Conservation (phyloP, 148 eudicot species). For the Arbutus unedo region DNA sequence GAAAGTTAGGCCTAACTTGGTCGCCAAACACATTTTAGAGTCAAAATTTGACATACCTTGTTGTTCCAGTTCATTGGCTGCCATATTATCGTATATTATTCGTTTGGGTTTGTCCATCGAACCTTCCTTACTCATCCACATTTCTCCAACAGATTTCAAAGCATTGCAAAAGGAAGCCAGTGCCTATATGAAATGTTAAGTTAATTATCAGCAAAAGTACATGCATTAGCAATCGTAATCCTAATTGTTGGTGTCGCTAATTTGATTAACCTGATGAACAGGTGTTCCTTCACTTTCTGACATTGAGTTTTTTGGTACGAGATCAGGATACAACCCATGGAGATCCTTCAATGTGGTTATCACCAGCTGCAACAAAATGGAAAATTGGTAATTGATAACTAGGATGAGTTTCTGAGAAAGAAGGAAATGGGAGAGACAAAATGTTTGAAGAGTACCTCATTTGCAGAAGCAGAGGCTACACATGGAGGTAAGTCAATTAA, state of each 20-base stretch:
- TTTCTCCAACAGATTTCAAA: conserved; percentile 63
- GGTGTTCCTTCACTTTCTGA: conserved; percentile 55
- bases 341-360: conserved; percentile 73
- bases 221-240: not conserved
- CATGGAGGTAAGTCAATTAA: conserved; percentile 78
- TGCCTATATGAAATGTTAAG: conserved; percentile 37
- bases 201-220: conserved; percentile 2
- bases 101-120: conserved; percentile 53
- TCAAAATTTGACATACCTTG: conserved; percentile 44
- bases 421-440: not conserved
- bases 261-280: conserved; percentile 54
- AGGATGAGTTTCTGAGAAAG: not conserved
- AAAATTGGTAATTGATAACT: not conserved
- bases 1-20: not conserved
- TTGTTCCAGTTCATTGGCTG: conserved; percentile 45
- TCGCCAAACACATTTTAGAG: not conserved
- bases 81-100: conserved; percentile 25
- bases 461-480: conserved; percentile 54
- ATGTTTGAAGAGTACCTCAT: conserved; percentile 45
- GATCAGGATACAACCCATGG: conserved; percentile 67
- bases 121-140: conserved; percentile 62
- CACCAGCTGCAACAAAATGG: conserved; percentile 48
- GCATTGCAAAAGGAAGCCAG: conserved; percentile 60
- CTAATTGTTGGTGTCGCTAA: not conserved
- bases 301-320: conserved; percentile 39